Percentiles rank a stretch among this genome's conserved stretches.
Conservation (phyloP, 2,329 filamentous ascomycete species). For the Epicoccum sorghinum region DNA sequence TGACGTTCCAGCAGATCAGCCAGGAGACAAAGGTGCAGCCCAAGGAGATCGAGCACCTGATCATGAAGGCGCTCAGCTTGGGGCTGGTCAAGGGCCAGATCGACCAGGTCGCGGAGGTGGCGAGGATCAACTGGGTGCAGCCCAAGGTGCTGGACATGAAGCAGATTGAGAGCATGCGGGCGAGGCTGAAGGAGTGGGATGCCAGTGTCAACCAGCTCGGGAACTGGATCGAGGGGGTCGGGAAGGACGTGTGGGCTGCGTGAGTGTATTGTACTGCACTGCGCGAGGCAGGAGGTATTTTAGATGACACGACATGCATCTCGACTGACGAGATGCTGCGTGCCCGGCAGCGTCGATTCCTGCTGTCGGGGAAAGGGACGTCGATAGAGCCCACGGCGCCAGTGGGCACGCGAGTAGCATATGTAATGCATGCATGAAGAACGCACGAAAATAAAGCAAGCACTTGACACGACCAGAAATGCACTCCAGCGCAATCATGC, state of each 20-base stretch:
- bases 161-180: slow-evolving; percentile 92
- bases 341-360: too few species aligned
- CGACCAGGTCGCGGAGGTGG: slow-evolving; percentile 93
- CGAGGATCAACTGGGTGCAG: slow-evolving; percentile 97
- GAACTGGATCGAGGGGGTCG: slow-evolving; percentile 94
- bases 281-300: neutral
- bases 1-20: slow-evolving; percentile 88
- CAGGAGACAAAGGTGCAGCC: slow-evolving; percentile 89
- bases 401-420: slow-evolving; percentile 21
- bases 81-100: slow-evolving; percentile 90
- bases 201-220: slow-evolving; percentile 93
- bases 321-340: too few species aligned
- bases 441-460: neutral
- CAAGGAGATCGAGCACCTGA: slow-evolving; percentile 94
- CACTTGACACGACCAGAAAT: too few species aligned
- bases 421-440: neutral
- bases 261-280: slow-evolving; percentile 13
- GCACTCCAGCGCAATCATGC: too few species aligned
- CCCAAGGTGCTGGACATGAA: slow-evolving; percentile 95
- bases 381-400: neutral
- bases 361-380: too few species aligned
- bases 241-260: slow-evolving; percentile 94
- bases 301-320: too few species aligned
- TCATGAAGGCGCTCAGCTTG: slow-evolving; percentile 98
- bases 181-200: slow-evolving; percentile 90